Evolutionary conservation across 129 eudicot species (phyloP).

Genomic region (Artemisia argyi): DNA sequence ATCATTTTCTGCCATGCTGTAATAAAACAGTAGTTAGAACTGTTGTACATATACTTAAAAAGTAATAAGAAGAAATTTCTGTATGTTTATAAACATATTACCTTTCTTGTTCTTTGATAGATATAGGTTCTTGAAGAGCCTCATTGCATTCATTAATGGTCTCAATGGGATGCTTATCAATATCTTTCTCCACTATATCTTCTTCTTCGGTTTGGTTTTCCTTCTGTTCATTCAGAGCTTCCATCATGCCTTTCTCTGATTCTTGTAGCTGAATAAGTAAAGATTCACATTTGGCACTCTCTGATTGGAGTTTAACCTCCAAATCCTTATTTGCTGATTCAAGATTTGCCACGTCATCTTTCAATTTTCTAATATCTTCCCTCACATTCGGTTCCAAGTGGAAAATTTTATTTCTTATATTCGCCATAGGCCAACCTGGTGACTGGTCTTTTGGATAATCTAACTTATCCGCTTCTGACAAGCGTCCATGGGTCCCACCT

Average conservation of each 20-base stretch:
- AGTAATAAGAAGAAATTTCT: background rate
- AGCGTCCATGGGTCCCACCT: conserved; percentile 37
- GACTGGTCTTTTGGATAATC: conserved; percentile 31
- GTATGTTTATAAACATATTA: conserved; percentile 13
- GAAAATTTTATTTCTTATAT: conserved; percentile 30
- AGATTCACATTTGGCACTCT: conserved; percentile 32
- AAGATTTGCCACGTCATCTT: conserved; percentile 33
- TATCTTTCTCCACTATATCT: conserved; percentile 38
- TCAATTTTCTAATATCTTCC: conserved; percentile 35
- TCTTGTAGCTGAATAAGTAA: conserved; percentile 50
- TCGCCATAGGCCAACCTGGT: conserved; percentile 40
- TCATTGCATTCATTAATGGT: conserved; percentile 44
- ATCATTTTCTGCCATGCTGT: conserved; percentile 51
- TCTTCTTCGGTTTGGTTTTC: conserved; percentile 31
- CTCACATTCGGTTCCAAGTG: conserved; percentile 30
- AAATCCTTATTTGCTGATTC: conserved; percentile 38
- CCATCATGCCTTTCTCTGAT: conserved; percentile 28
- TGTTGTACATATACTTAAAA: background rate
- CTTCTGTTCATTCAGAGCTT: too few species aligned
- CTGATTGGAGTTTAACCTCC: conserved; percentile 39
- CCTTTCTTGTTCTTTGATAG: conserved; percentile 61
- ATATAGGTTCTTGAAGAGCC: conserved; percentile 36
- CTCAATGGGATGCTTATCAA: conserved; percentile 38
- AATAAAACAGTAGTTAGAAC: conserved; percentile 23
- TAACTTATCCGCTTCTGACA: conserved; percentile 40